Base-by-base conservation (phyloP, 1,139 yeast genomes). In the Nakaseomyces bracarensis region DNA sequence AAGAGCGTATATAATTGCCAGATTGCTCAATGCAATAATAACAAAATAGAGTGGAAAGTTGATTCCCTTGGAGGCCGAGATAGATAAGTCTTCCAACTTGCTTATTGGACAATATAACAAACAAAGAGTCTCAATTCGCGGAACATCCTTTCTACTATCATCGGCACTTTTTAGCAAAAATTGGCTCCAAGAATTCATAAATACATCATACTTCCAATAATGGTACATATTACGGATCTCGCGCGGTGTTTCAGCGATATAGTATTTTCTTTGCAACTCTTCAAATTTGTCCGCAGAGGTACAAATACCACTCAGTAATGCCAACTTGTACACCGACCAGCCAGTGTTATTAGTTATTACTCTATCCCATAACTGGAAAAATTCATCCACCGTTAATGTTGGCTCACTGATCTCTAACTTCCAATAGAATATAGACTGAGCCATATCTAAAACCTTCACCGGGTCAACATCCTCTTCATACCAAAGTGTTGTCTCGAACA, bases 391-490 rank as follows among this genome's bases (percentile, higher is more conserved):
- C 8, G 51, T 23, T 9, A 60, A 33, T 1, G 43, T 40, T 1
- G 64, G 64, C 38, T 58, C 63, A 10, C 62, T 57, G 2, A 60
- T 56, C 35, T 55, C 50, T 19, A 58, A 42, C 39, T 60, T 60
- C 59, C 60, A 57, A 5, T 46, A 41, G 13, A 54, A 48, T 3
- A 58, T 50, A 5, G 52, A 49, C 35, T 52, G 52, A 1, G 49
- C 41, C 40, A 49, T 43, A 22, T 54, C 54, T 22, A 46, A 47
- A 4, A 55, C 26, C 23, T 44, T 41, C 14, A 48, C 41, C 1
- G 51, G 38, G 27, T 54, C 52, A 2, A 36, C 26, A 5, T 42
- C 18, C 3, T 20, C 25, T 51, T 51, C 46, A 16, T 38, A 20
- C 9, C 41, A 19, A 2, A 33, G n/a, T 6, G 36, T 33, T 4